These are phyloP conservation scores for Podila verticillata DNA, from an alignment of 192 early-diverging fungal genomes.

Conservation along the genomic window DNA sequence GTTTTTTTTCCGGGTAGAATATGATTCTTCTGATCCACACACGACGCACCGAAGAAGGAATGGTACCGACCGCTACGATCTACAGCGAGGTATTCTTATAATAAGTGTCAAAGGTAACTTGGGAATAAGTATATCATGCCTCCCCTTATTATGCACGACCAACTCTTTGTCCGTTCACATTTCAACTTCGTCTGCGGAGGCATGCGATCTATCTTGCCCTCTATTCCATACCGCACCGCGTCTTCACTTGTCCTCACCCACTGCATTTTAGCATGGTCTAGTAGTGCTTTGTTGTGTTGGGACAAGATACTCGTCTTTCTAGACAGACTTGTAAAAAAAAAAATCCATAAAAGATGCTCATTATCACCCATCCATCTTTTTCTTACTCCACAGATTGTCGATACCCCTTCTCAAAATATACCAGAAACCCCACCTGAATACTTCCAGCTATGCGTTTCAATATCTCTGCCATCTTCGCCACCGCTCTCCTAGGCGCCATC, in stretches of 20 bases:
- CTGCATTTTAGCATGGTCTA: neutral
- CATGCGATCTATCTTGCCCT: neutral
- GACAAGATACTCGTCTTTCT: neutral
- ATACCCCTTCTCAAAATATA: neutral
- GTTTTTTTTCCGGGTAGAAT: too few relatives aligned
- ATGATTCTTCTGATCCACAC: too few relatives aligned
- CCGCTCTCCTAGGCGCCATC: slow-evolving; percentile 37
- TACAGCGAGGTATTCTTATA: too few relatives aligned
- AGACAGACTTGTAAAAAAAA: neutral
- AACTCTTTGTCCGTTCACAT: neutral
- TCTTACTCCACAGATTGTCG: neutral
- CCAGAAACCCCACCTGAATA: neutral
- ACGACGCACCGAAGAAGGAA: too few relatives aligned
- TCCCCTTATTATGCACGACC: neutral
- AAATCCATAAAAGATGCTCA: too few relatives aligned
- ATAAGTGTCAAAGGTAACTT: neutral
- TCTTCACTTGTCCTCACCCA: neutral
- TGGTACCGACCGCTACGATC: too few relatives aligned
- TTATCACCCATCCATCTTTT: neutral
- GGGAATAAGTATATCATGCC: neutral
- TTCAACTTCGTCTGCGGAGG: neutral
- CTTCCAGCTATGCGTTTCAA: slow-evolving; percentile 36
- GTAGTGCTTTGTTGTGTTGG: neutral
- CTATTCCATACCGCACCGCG: neutral
- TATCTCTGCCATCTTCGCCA: slow-evolving; percentile 34